Percentiles rank a stretch among this genome's conserved stretches.
Conservation (phyloP, 495 filamentous ascomycete genomes). For the Penicillium daleae region DNA sequence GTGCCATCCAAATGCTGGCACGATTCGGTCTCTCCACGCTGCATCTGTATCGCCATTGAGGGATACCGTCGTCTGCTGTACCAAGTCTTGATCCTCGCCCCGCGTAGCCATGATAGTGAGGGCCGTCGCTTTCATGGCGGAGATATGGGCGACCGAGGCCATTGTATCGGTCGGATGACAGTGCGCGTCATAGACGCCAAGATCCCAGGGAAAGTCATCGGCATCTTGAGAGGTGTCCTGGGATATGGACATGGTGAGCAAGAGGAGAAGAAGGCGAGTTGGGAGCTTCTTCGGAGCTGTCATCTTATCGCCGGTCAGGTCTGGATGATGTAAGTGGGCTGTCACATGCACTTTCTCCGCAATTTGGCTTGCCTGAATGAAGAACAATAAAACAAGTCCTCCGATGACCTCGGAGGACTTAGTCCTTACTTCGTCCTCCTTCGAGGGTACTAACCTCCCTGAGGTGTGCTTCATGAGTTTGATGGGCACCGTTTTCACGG, state of each 20-base stretch:
- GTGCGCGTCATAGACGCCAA: conserved; percentile 89
- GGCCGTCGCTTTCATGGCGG: conserved; percentile 73
- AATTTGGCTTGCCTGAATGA: background rate
- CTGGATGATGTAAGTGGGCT: conserved; percentile 27
- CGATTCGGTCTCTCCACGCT: conserved; percentile 41
- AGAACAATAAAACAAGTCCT: conserved; percentile 13
- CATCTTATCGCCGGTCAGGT: background rate
- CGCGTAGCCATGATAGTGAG: conserved; percentile 92
- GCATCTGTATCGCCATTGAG: conserved; percentile 34
- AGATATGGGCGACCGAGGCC: conserved; percentile 66
- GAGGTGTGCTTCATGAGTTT: background rate
- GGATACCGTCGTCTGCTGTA: conserved; percentile 64
- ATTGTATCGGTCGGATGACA: conserved; percentile 99
- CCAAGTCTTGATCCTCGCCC: conserved; percentile 82
- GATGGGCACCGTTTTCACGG: conserved; percentile 46
- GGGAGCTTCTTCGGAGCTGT: background rate
- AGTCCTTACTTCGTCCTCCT: background rate
- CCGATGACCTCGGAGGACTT: background rate
- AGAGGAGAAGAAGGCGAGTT: background rate
- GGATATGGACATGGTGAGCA: conserved; percentile 23
- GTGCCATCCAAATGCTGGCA: conserved; percentile 97
- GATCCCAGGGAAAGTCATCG: conserved; percentile 74
- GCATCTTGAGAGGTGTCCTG: conserved; percentile 20
- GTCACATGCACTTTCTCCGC: conserved; percentile 42
- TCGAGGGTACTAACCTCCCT: background rate